Evolutionary conservation across 495 filamentous ascomycete genomes (phyloP), one percentile per base, ranked within the genome.

Genomic region (Penicillium maclennaniae): DNA sequence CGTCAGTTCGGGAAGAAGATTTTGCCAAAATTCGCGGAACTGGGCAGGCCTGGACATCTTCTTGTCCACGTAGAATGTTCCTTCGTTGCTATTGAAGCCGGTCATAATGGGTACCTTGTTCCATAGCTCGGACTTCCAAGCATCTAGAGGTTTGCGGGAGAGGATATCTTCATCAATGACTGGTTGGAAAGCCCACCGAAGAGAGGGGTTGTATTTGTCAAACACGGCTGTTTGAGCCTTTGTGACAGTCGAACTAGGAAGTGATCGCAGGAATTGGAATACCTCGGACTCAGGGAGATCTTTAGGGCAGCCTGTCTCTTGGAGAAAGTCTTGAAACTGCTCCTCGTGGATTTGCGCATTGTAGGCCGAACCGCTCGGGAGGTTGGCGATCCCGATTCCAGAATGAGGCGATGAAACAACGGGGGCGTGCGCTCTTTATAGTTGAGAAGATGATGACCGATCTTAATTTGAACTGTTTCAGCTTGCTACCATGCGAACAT

Each of bases 131-230:
- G 77, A 62, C 28, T 71, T 59, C 82, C 81, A 85, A 9, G 78
- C 76, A 16, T 74, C 72, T 25, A 84, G 67, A 20, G 84, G 83
- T 7, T 78, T 70, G 26, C 79, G 75, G 12, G 75, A 69, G 47
- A 88, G 81, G 17, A 83, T 60, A 7, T 78, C 74, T 12, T 66
- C 63, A 55, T 87, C 85, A 52, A 87, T 82, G 48, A 84, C 83
- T 34, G 85, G 84, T 55, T 87, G 84, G 62, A 86, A 87, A 8
- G 84, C 75, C 84, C 84, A 86, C 5, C 82, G 79, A 0, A 87
- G 70, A 38, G 74, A 79, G 9, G 67, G 60, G 28, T 75, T 70
- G 63, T 82, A 85, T 36, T 67, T 70, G 45, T 76, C 67, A 66
- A 77, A 86, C 12, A 86, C 69, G 6, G 50, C 31, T 16, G 73